Percentiles rank a stretch among this genome's conserved stretches.
Evolutionary conservation across 2,329 filamentous ascomycete species (phyloP).

Genomic region (Aspergillus amoenus): DNA sequence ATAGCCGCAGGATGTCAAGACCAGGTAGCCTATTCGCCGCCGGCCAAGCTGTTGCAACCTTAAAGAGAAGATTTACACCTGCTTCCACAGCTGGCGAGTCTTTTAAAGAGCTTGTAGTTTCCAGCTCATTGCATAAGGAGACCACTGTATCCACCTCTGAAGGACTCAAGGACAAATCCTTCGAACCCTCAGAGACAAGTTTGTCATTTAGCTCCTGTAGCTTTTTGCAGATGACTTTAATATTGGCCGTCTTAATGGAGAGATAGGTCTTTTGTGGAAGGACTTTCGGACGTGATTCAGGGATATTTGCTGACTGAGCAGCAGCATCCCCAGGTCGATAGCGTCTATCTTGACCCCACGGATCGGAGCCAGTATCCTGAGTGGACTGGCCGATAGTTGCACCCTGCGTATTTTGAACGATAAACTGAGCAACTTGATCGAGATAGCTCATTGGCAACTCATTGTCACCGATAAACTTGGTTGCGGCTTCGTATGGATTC

Average conservation of each 20-base stretch:
- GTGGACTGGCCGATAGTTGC: conserved; percentile 69
- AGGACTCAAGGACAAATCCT: conserved; percentile 71
- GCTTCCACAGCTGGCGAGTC: conserved; percentile 51
- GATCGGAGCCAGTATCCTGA: conserved; percentile 60
- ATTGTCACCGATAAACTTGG: conserved; percentile 86
- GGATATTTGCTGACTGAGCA: conserved; percentile 27
- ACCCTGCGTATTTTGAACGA: conserved; percentile 83
- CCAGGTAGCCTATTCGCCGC: conserved; percentile 76
- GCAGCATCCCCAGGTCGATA: conserved; percentile 71
- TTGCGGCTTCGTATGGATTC: conserved; percentile 88
- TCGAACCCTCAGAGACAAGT: conserved; percentile 68
- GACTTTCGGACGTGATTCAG: conserved; percentile 54
- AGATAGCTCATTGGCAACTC: conserved; percentile 84
- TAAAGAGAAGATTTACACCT: conserved; percentile 65
- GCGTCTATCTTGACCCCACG: conserved; percentile 73
- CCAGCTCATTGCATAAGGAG: conserved; percentile 63
- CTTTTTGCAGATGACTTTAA: conserved; percentile 71
- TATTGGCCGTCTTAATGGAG: conserved; percentile 71
- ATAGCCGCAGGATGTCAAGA: conserved; percentile 82
- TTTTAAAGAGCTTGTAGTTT: conserved; percentile 39
- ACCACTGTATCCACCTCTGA: conserved; percentile 65
- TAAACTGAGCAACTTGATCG: conserved; percentile 91
- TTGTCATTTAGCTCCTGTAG: conserved; percentile 68
- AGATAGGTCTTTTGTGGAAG: conserved; percentile 80
- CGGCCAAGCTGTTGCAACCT: conserved; percentile 76